A percentile compares a stretch with the other conserved stretches of the same genome.
phyloP scores from a whole-genome alignment of 176 grass and related monocot species.

The Cocos nucifera region DNA sequence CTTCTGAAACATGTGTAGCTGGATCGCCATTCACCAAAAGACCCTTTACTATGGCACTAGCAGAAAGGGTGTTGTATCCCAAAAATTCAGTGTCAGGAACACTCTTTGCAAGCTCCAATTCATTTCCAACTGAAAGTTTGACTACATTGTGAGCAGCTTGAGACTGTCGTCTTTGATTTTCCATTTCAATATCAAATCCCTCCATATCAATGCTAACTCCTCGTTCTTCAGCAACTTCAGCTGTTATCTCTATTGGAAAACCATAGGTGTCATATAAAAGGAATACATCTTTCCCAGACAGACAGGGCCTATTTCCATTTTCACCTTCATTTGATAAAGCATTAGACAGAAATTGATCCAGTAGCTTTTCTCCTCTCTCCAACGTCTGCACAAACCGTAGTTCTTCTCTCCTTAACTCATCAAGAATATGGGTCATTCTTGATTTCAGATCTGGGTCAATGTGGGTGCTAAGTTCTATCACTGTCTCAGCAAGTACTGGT shows the following conservation, averaged over 20 bases:
- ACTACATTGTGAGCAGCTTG: constrained; percentile 81
- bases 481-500: constrained; percentile 62
- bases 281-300: constrained; percentile 87
- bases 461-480: constrained; percentile 55
- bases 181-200: constrained; percentile 88
- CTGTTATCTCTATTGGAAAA: constrained; percentile 94
- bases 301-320: constrained; percentile 48
- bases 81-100: constrained; percentile 80
- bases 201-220: constrained; percentile 70
- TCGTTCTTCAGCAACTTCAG: constrained; percentile 72
- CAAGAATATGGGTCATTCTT: constrained; percentile 48
- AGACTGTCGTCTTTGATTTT: constrained; percentile 88
- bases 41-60: constrained; percentile 65
- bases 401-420: constrained; percentile 90
- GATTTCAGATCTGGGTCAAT: constrained; percentile 81
- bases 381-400: constrained; percentile 88
- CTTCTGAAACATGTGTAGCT: constrained; percentile 59
- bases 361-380: constrained; percentile 85
- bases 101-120: constrained; percentile 58
- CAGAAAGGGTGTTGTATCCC: constrained; percentile 69
- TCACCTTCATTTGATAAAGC: constrained; percentile 48
- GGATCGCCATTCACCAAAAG: constrained; percentile 74
- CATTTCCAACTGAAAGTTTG: constrained; percentile 83
- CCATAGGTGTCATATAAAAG: constrained; percentile 97
- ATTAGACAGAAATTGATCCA: constrained; percentile 65